Conservation (phyloP, 2,329 filamentous ascomycete species). For the Exophiala aquamarina region DNA sequence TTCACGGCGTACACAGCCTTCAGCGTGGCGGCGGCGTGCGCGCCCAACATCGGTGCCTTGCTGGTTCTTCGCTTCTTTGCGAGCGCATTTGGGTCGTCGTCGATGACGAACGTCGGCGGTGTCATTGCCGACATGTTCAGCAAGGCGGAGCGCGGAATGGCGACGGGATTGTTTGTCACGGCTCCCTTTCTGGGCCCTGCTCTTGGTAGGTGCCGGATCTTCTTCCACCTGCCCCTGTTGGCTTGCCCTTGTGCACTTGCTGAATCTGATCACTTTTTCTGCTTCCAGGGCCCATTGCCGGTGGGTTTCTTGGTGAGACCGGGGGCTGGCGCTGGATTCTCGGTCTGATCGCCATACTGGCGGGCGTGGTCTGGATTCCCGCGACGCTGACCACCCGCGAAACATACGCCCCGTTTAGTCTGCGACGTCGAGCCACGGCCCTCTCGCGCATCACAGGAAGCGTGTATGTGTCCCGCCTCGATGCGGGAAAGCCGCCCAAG, state of each 20-base stretch:
- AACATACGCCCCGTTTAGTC: conserved; percentile 56
- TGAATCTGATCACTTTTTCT: conserved; percentile 11
- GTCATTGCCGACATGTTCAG: conserved; percentile 66
- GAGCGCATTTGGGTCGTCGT: conserved; percentile 41
- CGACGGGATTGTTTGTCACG: conserved; percentile 63
- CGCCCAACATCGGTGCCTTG: conserved; percentile 66
- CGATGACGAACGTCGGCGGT: conserved; percentile 68
- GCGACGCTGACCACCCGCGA: conserved; percentile 54
- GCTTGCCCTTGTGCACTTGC: conserved; percentile 9
- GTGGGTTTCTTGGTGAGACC: conserved; percentile 31
- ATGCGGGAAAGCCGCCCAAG: conserved; percentile 31
- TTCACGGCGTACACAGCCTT: conserved; percentile 65
- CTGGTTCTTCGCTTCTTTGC: conserved; percentile 64
- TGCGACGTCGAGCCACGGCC: conserved; percentile 52
- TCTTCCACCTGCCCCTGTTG: conserved; percentile 5
- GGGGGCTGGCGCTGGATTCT: conserved; percentile 69
- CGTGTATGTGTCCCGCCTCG: conserved; percentile 55
- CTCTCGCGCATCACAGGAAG: conserved; percentile 55
- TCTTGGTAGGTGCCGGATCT: conserved; percentile 33
- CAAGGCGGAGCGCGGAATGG: conserved; percentile 60
- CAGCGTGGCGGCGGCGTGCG: conserved; percentile 61
- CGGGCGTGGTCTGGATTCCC: conserved; percentile 58
- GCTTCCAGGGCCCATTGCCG: conserved; percentile 51
- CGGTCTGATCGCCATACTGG: conserved; percentile 63
- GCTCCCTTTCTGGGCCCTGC: conserved; percentile 51